Evolutionary conservation across 129 eudicot genomes (phyloP).

Genomic region (Helianthus annuus): DNA sequence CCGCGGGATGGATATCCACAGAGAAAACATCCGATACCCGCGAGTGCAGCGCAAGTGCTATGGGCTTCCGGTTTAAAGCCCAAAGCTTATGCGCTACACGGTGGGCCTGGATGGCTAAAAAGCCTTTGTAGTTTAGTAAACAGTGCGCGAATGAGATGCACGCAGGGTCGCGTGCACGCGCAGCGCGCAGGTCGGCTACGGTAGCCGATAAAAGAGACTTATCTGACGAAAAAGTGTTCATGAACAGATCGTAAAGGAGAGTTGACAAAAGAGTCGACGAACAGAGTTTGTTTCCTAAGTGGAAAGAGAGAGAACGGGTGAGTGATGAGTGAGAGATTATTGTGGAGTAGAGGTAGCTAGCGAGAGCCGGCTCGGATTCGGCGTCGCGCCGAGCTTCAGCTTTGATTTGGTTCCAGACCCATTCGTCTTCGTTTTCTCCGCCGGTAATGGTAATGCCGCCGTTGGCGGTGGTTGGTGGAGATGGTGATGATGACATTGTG

Average conservation of each 20-base stretch:
- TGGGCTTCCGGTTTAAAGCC: conserved; percentile 49
- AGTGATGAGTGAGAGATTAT: conserved; percentile 62
- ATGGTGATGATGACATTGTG: conserved; percentile 13
- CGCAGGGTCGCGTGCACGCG: conserved; percentile 57
- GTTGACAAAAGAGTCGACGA: conserved; percentile 60
- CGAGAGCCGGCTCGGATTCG: conserved; percentile 65
- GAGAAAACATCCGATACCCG: conserved; percentile 63
- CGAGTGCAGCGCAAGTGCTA: conserved; percentile 62
- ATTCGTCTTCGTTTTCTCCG: conserved; percentile 30
- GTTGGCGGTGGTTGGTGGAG: conserved; percentile 25
- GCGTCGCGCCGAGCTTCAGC: conserved; percentile 68
- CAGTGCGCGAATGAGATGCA: conserved; percentile 63
- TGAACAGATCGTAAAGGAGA: conserved; percentile 52
- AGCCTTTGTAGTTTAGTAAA: conserved; percentile 63
- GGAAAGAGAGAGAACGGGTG: conserved; percentile 52
- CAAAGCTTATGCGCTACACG: conserved; percentile 58
- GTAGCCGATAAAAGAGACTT: conserved; percentile 35
- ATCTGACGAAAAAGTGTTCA: conserved; percentile 44
- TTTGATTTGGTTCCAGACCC: conserved; percentile 57
- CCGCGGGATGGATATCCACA: conserved; percentile 68
- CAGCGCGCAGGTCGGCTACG: conserved; percentile 61
- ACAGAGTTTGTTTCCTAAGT: conserved; percentile 59
- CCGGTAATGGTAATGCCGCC: background rate
- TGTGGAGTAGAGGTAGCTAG: conserved; percentile 63
- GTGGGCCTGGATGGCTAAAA: conserved; percentile 59